These are phyloP conservation scores for Skeletonema menzelii DNA, from an alignment of 108 stramenopile species.

Conservation along the genomic window DNA sequence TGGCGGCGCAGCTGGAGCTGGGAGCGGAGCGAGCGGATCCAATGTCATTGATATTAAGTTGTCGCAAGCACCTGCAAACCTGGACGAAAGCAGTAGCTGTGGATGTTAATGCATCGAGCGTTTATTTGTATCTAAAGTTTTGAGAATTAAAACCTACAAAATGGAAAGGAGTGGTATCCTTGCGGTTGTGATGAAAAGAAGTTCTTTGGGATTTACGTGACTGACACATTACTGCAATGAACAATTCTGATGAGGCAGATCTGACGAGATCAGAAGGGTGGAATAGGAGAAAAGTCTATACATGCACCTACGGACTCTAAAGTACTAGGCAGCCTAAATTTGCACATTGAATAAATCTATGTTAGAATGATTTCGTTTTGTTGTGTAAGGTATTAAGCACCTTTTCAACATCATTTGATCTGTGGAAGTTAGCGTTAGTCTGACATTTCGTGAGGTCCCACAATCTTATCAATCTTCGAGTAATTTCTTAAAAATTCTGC, in stretches of 20 bases:
- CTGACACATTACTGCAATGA: not conserved
- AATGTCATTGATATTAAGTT: conserved; percentile 96
- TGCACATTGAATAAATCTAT: not conserved
- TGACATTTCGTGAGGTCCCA: conserved; percentile 11
- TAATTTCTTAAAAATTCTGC: conserved; percentile 39
- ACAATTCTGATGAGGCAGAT: too few relatives aligned
- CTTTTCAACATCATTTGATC: not conserved
- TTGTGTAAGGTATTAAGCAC: too few relatives aligned
- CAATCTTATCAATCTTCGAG: conserved; percentile 20
- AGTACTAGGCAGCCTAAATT: not conserved
- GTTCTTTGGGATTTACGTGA: not conserved
- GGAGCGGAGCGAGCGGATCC: conserved; percentile 47
- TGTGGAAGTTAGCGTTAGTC: not conserved
- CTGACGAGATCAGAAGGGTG: not conserved
- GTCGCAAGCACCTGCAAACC: conserved; percentile 85
- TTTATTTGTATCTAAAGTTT: conserved; percentile 1
- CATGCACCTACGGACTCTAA: not conserved
- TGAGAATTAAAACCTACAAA: not conserved
- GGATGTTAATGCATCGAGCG: conserved; percentile 57
- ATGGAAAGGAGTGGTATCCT: not conserved
- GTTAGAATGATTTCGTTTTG: not conserved
- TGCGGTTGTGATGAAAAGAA: not conserved
- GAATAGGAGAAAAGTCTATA: not conserved
- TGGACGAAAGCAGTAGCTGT: conserved; percentile 85
- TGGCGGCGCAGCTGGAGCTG: conserved; percentile 39